Evolutionary conservation across 495 filamentous ascomycete genomes (phyloP), one percentile per base, ranked within the genome.

Genomic region (Lentithecium fluviatile): DNA sequence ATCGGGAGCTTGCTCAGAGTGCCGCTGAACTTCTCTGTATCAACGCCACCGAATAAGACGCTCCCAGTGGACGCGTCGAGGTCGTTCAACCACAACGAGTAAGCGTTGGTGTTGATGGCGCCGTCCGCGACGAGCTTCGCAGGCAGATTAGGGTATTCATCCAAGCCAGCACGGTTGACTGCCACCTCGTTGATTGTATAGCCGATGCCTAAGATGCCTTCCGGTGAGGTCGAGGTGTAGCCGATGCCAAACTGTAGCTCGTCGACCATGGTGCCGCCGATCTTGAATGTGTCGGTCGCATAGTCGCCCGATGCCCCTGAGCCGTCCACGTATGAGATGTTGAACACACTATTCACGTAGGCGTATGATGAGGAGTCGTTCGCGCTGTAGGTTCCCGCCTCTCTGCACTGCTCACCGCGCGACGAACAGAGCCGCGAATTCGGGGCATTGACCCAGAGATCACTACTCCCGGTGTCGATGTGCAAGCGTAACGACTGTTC

Each of bases 191-290:
- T 91, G 46, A 82, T 68, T 1, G 80, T 62, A 67, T 97, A 97
- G n/a, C 93, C 92, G 62, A 98, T 89, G 32, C 94, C 94, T 46
- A 98, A 76, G 23, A 98, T 92, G 37, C 91, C 91, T 73, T 91
- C 85, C 68, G 56, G 32, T 43, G 89, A 90, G 20, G 76, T 80
- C 40, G 89, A 91, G 1, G 73, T 68, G 71, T 90, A 91, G 5
- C 90, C 94, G 63, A 97, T 79, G 19, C 93, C 94, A 71, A 97
- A 94, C 71, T 96, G 90, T 42, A 96, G 79, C 43, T 76, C 72
- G 37, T 77, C 73, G 42, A 98, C 67, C 13, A 69, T 82, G 38
- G 77, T 71, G 24, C 77, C 79, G 1, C 85, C 89, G 59, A 98
- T 83, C 4, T 72, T 73, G 52, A 98, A 73, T 0, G 81, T 88